Base-by-base conservation (phyloP, 371 early-diverging fungal species). In the Mortierella sp. region DNA sequence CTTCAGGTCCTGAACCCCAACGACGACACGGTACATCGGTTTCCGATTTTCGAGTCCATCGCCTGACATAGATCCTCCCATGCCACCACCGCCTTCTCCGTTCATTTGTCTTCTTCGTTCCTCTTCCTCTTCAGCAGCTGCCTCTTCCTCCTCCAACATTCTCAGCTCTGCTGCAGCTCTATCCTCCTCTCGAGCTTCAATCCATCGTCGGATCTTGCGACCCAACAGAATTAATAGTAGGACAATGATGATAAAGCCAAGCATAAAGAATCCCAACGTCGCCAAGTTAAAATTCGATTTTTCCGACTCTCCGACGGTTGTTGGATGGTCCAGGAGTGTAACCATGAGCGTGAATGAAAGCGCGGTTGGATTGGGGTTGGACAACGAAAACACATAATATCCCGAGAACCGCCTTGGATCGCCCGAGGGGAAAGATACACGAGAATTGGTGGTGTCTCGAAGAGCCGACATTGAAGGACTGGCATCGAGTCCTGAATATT, bases 101-200 rank as follows among this genome's bases (percentile, higher is more conserved):
- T 56, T 61, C 5, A 15, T 18, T 18, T 28, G 51, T 28, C 57
- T 29, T 12, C 26, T 53, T 4, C 61, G 44, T 15, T 60, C 50
- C 37, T 62, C 28, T 26, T 69, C 66, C 1, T 28, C 79, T 1
- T 68, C 50, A 21, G 48, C 28, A 26, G 64, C 66, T 3, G 30
- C 79, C 1, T 68, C 73, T 25, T 64, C 60, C 1, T 79, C 70
- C 37, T 69, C 80, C 66, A 66, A 15, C 57, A 56, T 26, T 23
- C 72, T 51, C 26, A 62, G 25, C 19, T 66, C 70, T 4, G 64
- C 64, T 25, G 60, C 29, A 7, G 21, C 28, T 15, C 46, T 46
- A 14, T 45, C 21, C 23, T 46, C 18, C n/a, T 60, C 60, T 2
- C 60, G 60, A 16, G 23, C 26, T 23, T 47, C 48, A 11, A 60